Evolutionary conservation across 768 basidiomycete genomes (phyloP).

Genomic region (Obba rivulosa): DNA sequence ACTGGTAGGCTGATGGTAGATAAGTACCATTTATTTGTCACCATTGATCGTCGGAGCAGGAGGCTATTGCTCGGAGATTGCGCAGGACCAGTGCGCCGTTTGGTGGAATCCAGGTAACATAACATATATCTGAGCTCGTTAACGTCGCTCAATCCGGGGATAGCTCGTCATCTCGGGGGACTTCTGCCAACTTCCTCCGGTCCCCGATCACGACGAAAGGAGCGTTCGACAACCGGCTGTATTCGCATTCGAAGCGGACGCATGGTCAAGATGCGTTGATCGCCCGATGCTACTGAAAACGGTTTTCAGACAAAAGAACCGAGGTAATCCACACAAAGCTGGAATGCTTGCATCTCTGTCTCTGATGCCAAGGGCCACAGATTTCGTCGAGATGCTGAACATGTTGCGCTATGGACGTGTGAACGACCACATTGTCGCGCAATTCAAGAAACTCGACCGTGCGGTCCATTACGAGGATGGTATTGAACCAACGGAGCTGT

Average conservation of each 20-base stretch:
- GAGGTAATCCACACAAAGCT: slow-evolving; percentile 34
- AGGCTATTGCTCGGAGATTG: slow-evolving; percentile 53
- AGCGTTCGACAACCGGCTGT: slow-evolving; percentile 42
- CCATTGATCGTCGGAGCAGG: slow-evolving; percentile 29
- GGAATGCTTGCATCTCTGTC: no score
- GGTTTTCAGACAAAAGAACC: slow-evolving; percentile 87
- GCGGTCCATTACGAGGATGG: slow-evolving; percentile 60
- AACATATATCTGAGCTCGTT: no score
- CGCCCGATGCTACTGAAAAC: slow-evolving; percentile 51
- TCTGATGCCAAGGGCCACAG: slow-evolving; percentile 6
- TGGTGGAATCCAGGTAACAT: slow-evolving; percentile 74
- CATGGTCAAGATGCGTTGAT: slow-evolving; percentile 67
- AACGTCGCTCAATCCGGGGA: no score
- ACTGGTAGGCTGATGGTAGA: slow-evolving; percentile 45
- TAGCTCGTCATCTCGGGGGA: slow-evolving; percentile 84
- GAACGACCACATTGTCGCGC: slow-evolving; percentile 33
- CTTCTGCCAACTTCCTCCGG: slow-evolving; percentile 89
- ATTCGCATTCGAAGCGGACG: slow-evolving; percentile 78
- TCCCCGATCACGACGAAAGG: slow-evolving; percentile 38
- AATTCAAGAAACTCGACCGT: slow-evolving; percentile 56
- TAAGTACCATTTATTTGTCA: slow-evolving; percentile 3
- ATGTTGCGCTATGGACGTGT: slow-evolving; percentile 76
- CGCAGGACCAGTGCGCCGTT: slow-evolving; percentile 55
- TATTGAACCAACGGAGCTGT: slow-evolving; percentile 82
- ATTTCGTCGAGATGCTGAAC: slow-evolving; percentile 83